Evolutionary conservation across 1,139 yeast species (phyloP).

Genomic region (Magnusiomyces paraingens): DNA sequence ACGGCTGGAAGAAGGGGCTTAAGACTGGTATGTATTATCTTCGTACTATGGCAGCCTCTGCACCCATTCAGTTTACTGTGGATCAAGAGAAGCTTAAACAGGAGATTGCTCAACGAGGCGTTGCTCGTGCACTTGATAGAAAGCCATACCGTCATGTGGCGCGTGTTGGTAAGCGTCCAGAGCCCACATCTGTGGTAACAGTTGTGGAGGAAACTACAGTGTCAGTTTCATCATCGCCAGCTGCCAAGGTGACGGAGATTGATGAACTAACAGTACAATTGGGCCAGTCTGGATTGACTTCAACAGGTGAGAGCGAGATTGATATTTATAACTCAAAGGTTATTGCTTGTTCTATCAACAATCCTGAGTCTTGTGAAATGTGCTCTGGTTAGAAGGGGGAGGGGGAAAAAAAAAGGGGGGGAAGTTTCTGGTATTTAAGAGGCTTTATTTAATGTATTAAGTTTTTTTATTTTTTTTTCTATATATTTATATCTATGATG

Average conservation of each 20-base stretch:
- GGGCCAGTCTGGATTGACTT: conserved; percentile 21
- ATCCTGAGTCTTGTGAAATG: conserved; percentile 98
- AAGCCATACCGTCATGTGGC: conserved; percentile 30
- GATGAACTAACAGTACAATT: conserved; percentile 9
- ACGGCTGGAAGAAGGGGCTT: conserved; percentile 84
- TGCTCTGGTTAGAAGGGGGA: conserved; percentile 73
- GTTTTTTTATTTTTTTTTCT: background rate
- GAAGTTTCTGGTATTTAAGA: too few relatives aligned
- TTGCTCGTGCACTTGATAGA: conserved; percentile 30
- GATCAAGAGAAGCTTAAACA: conserved; percentile 48
- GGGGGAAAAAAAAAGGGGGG: background rate
- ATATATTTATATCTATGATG: background rate
- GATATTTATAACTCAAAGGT: conserved; percentile 92
- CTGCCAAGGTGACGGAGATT: background rate
- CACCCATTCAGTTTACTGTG: conserved; percentile 89
- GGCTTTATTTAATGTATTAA: background rate
- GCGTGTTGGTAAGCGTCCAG: conserved; percentile 8
- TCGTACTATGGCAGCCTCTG: conserved; percentile 91
- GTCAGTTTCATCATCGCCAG: background rate
- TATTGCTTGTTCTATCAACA: conserved; percentile 92
- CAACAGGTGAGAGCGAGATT: conserved; percentile 27
- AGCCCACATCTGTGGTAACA: background rate
- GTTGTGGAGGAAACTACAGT: background rate
- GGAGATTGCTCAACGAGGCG: conserved; percentile 26
- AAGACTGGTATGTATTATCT: conserved; percentile 92